Evolutionary conservation across 1,139 yeast genomes (phyloP).

Genomic region (Yamadazyma trypodendri): DNA sequence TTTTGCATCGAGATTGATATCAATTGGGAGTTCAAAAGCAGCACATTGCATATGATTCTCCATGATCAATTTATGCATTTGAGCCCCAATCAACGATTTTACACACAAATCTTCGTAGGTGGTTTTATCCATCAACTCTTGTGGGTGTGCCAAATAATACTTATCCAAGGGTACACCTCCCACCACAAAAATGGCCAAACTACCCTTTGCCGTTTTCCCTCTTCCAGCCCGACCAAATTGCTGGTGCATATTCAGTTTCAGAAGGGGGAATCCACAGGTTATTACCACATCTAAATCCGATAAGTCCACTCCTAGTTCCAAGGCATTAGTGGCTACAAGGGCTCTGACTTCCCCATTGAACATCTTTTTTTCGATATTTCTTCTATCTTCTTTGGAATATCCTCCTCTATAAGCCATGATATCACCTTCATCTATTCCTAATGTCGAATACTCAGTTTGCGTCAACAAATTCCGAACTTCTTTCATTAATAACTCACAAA

Average conservation of each 20-base stretch:
- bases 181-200: constrained; percentile 76
- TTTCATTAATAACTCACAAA: constrained; percentile 85
- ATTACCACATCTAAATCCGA: constrained; percentile 90
- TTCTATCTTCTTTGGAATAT: constrained; percentile 78
- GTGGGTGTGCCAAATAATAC: constrained; percentile 72
- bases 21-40: constrained; percentile 77
- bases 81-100: constrained; percentile 35
- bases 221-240: constrained; percentile 97
- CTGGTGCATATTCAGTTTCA: constrained; percentile 85
- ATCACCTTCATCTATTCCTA: constrained; percentile 48
- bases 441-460: constrained; percentile 25
- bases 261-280: constrained; percentile 88
- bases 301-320: constrained; percentile 92
- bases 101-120: constrained; percentile 46
- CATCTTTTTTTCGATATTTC: constrained; percentile 87
- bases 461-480: constrained; percentile 59
- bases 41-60: constrained; percentile 94
- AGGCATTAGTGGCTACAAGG: constrained; percentile 90
- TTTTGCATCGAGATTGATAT: constrained; percentile 46
- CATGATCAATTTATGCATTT: constrained; percentile 42
- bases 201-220: constrained; percentile 61
- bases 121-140: constrained; percentile 49
- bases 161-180: constrained; percentile 87
- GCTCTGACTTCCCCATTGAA: constrained; percentile 82
- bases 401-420: constrained; percentile 97